Conservation (phyloP, 2,329 filamentous ascomycete genomes). For the Aotearoamyces nothofagi region DNA sequence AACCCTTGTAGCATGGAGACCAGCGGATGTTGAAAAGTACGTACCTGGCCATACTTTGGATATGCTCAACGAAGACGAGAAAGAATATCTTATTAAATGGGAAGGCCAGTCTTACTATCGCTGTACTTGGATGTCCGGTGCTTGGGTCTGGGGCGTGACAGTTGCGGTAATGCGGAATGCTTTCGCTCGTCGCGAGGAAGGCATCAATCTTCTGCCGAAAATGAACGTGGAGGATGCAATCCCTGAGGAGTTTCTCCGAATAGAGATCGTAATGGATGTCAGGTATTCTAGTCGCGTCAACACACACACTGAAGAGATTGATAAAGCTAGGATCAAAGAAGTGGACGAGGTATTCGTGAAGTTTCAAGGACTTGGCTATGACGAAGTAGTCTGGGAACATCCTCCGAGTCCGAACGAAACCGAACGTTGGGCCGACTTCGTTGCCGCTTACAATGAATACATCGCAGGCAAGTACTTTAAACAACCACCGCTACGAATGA, state of each 20-base stretch:
- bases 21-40: constrained; percentile 41
- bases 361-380: constrained; percentile 82
- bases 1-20: constrained; percentile 79
- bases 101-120: constrained; percentile 65
- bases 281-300: constrained; percentile 41
- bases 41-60: constrained; percentile 33
- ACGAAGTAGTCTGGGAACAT: constrained; percentile 80
- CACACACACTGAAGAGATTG: constrained; percentile 48
- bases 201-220: constrained; percentile 44
- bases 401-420: constrained; percentile 50
- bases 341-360: constrained; percentile 71
- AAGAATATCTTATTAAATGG: constrained; percentile 91
- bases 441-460: constrained; percentile 74
- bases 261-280: constrained; percentile 82
- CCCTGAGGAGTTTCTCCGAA: constrained; percentile 68
- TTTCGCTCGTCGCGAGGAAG: constrained; percentile 57
- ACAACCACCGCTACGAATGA: constrained; percentile 41
- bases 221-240: constrained; percentile 66
- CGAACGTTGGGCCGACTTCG: constrained; percentile 65
- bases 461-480: constrained; percentile 62
- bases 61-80: constrained; percentile 56
- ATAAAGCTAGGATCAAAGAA: constrained; percentile 55
- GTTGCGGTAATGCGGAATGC: constrained; percentile 49
- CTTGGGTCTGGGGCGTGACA: constrained; percentile 71
- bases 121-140: constrained; percentile 74